Evolutionary conservation across 140 eudicot species (phyloP).

Genomic region (Oenanthe javanica): DNA sequence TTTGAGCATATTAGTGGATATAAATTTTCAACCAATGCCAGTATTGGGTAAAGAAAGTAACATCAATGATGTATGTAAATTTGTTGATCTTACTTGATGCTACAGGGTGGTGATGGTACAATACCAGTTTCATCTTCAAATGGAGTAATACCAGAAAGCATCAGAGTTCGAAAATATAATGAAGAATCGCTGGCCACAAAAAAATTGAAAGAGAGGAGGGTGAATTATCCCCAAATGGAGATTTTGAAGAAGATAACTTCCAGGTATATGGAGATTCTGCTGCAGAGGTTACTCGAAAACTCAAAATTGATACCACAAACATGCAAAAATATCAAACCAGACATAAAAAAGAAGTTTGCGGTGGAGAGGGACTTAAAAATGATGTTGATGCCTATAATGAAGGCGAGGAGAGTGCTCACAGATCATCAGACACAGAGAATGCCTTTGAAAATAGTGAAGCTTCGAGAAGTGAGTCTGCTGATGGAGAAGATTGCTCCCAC

Average conservation of each 20-base stretch:
- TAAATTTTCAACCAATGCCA: too few species aligned
- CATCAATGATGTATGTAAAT: neutral
- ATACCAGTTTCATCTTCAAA: constrained; percentile 25
- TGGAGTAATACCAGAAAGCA: constrained; percentile 25
- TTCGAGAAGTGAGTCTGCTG: constrained; percentile 76
- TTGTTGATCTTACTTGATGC: constrained; percentile 3
- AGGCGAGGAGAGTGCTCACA: constrained; percentile 60
- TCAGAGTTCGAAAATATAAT: constrained; percentile 19
- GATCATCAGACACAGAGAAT: constrained; percentile 55
- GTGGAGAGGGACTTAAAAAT: constrained; percentile 23
- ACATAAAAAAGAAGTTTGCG: constrained; percentile 13
- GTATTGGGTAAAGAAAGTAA: too few species aligned
- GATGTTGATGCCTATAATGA: constrained; percentile 43
- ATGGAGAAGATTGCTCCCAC: constrained; percentile 67
- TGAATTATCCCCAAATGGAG: constrained; percentile 53
- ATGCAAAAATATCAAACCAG: constrained; percentile 12
- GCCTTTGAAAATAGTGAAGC: constrained; percentile 61
- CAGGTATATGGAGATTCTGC: constrained; percentile 26
- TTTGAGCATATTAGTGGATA: too few species aligned
- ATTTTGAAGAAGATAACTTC: constrained; percentile 35
- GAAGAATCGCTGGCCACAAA: constrained; percentile 30
- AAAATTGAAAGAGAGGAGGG: constrained; percentile 76
- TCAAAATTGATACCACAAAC: constrained; percentile 19
- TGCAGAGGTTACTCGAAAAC: constrained; percentile 18
- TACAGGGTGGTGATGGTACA: constrained; percentile 38